Percentiles rank a stretch among this genome's conserved stretches.
phyloP scores from a whole-genome alignment of 257 asterid species.

The Solanum pinnatisectum region DNA sequence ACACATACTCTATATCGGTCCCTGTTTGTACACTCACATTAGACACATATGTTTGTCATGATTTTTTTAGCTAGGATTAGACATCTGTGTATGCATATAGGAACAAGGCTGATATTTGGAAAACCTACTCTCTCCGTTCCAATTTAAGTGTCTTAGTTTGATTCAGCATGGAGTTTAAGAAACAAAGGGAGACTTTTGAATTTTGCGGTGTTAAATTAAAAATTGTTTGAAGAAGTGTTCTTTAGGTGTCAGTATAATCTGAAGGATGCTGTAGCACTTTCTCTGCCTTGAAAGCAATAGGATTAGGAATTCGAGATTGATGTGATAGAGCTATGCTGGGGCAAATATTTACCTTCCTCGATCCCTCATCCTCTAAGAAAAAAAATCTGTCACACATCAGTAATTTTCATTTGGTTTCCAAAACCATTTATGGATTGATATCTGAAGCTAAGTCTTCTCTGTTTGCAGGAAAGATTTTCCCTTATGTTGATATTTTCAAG shows the following conservation, averaged over 20 bases:
- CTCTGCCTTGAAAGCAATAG: neutral
- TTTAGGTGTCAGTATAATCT: neutral
- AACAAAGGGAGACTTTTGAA: neutral
- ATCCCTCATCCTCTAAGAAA: neutral
- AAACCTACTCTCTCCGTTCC: neutral
- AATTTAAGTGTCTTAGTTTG: neutral
- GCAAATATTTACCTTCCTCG: neutral
- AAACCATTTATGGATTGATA: neutral
- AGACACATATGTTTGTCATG: neutral
- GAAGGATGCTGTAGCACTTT: neutral
- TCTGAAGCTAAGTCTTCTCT: neutral
- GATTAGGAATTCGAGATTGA: neutral
- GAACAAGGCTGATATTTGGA: neutral
- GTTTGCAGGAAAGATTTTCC: constrained; percentile 69
- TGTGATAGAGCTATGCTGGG: neutral
- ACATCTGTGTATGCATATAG: neutral
- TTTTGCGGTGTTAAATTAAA: neutral
- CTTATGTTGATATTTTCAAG: constrained; percentile 63
- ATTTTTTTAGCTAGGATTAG: neutral
- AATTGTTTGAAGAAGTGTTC: neutral
- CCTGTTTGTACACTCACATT: neutral
- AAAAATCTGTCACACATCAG: neutral
- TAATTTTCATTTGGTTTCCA: neutral
- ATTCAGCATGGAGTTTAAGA: neutral
- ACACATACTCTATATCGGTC: neutral